Base-by-base conservation (phyloP, 805 yeast genomes). In the Saccharomycopsis olivae region DNA sequence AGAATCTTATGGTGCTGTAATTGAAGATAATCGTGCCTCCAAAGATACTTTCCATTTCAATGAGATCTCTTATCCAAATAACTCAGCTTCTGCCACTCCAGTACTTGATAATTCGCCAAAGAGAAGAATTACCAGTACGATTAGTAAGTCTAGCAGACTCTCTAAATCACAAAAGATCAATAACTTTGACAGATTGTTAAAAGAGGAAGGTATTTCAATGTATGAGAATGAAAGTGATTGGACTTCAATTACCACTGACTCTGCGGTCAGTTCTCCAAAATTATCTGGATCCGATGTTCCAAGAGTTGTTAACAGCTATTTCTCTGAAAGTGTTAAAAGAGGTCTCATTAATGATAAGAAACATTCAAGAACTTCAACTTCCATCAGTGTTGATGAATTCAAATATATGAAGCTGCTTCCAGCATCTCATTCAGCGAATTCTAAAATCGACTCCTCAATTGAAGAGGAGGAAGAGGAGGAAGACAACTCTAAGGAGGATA, bases 1-100 rank as follows among this genome's bases (percentile, higher is more conserved):
- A 9, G 57, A 27, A 43, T 58, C 59, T 14, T 68, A 23, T 5
- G 3, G 17, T 18, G 19, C 11, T 15, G 19, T 18, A 10, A 29
- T 35, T 23, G n/a, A n/a, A n/a, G 20, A 15, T 30, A 8, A 6
- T 15, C 20, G 6, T 20, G 19, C 39, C 4, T 13, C 32, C 10
- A 18, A 13, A 5, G 39, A 34, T 13, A 19, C 21, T n/a, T 39
- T 39, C 39, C 43, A 39, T 30, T 35, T 35, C 21, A 29, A 20
- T 10, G 40, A 38, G 28, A 29, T 34, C 5, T 17, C 17, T 17
- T n/a, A n/a, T n/a, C n/a, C n/a, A n/a, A n/a, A n/a, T n/a, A n/a
- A n/a, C n/a, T 23, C 25, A 23, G 25, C 6, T 8, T 23, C 25
- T 10, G 10, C 6, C 10, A 23, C 6, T 8, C 25, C 25, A 8